phyloP scores from a whole-genome alignment of 371 early-diverging fungal species.

The Syncephalastrum racemosum region DNA sequence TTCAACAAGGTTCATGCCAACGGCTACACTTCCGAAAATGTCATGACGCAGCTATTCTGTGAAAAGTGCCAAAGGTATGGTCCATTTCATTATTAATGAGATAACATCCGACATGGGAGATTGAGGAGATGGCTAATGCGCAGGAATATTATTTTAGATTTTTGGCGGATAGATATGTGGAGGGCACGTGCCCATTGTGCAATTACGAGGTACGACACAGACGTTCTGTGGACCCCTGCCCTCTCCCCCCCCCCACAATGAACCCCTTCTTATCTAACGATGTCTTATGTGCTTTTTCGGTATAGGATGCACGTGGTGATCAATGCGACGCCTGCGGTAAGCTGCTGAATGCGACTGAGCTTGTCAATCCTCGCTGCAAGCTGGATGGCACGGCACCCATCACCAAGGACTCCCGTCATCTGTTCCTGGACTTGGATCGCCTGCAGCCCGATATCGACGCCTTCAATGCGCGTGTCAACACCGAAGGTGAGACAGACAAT shows the following conservation, averaged over 20 bases:
- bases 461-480: slow-evolving; percentile 70
- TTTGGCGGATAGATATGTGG: slow-evolving; percentile 99
- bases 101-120: neutral
- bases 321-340: slow-evolving; percentile 99
- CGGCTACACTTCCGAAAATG: slow-evolving; percentile 73
- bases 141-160: slow-evolving; percentile 57
- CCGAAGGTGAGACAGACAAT: slow-evolving; percentile 37
- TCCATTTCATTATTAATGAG: neutral
- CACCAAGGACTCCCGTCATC: slow-evolving; percentile 85
- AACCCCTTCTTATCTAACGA: too few species aligned
- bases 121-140: neutral
- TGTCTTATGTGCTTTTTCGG: neutral
- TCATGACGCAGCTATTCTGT: slow-evolving; percentile 94
- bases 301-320: slow-evolving; percentile 95
- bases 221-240: neutral
- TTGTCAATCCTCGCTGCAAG: slow-evolving; percentile 96
- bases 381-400: slow-evolving; percentile 85
- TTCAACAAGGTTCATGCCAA: slow-evolving; percentile 82
- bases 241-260: too few species aligned
- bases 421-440: slow-evolving; percentile 89
- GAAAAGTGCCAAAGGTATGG: slow-evolving; percentile 75
- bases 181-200: slow-evolving; percentile 95
- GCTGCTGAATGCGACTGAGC: slow-evolving; percentile 91
- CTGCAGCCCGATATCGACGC: slow-evolving; percentile 76
- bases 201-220: slow-evolving; percentile 63